Evolutionary conservation across 257 asterid genomes (phyloP).

Genomic region (Fraxinus cuspidata): DNA sequence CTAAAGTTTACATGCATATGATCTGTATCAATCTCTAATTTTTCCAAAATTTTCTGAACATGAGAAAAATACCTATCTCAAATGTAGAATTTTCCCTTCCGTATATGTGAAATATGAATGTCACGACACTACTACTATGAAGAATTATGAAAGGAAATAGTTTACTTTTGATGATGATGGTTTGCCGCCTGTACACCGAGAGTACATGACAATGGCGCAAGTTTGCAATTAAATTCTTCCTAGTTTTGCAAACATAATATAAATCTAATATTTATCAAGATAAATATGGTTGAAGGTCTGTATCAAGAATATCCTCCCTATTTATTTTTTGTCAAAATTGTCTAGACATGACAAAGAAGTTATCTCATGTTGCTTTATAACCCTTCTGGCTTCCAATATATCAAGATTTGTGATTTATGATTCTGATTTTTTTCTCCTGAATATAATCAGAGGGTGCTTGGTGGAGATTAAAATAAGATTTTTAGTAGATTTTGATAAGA

Average conservation of each 20-base stretch:
- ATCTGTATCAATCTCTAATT: not conserved
- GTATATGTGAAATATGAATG: conserved; percentile 1
- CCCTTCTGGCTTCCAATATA: not conserved
- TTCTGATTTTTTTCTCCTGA: not conserved
- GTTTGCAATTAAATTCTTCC: not conserved
- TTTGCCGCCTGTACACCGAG: not conserved
- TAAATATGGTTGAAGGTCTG: not conserved
- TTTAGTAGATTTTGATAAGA: too few species aligned
- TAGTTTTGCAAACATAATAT: not conserved
- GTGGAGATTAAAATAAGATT: too few species aligned
- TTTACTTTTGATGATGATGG: not conserved
- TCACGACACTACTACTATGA: not conserved
- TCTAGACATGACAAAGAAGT: conserved; percentile 8
- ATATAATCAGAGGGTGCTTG: too few species aligned
- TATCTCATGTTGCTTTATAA: conserved; percentile 12
- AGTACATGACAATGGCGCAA: not conserved
- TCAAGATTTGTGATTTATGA: not conserved
- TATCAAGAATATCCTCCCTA: not conserved
- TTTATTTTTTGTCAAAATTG: not conserved
- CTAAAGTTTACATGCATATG: not conserved
- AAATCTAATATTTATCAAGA: not conserved
- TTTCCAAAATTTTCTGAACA: not conserved
- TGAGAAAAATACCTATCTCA: not conserved
- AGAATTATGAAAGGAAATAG: conserved; percentile 8
- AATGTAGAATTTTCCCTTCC: conserved; percentile 1